A percentile compares a stretch with the other conserved stretches of the same genome.
Conservation (phyloP, 345 rosid species). For the Eucalyptus regnans region DNA sequence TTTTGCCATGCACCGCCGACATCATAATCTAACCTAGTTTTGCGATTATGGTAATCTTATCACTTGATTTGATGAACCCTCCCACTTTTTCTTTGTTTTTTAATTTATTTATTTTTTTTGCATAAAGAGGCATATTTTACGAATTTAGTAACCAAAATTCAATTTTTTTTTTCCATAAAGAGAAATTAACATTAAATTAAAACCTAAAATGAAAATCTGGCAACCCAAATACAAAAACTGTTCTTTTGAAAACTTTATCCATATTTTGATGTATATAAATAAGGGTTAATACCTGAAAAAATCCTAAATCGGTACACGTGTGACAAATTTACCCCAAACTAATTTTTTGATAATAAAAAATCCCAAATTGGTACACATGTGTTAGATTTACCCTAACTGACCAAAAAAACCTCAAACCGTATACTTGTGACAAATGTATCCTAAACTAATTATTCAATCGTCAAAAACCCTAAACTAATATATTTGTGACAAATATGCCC, state of each 20-base stretch:
- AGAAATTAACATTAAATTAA: neutral
- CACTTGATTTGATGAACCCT: neutral
- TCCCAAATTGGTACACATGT: rapidly evolving
- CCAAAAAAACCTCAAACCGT: rapidly evolving
- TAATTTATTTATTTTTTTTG: neutral
- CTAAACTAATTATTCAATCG: rapidly evolving
- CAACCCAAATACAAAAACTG: neutral
- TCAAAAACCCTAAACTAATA: too few species aligned
- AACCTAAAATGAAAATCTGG: neutral
- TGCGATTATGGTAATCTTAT: neutral
- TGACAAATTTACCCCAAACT: rapidly evolving
- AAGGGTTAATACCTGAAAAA: rapidly evolving
- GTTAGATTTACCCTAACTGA: too few species aligned
- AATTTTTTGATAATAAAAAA: too few species aligned
- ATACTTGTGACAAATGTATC: rapidly evolving
- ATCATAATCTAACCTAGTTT: rapidly evolving
- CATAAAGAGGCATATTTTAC: neutral
- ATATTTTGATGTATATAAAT: neutral
- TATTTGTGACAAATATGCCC: too few species aligned
- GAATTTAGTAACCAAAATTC: neutral
- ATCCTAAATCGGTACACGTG: rapidly evolving
- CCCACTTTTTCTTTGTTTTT: neutral
- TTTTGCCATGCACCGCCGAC: neutral
- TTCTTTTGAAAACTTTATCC: neutral
- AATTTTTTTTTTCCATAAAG: neutral